Evolutionary conservation across 1,139 yeast species (phyloP).

Genomic region (Chernovozyma sophiae-reginae): DNA sequence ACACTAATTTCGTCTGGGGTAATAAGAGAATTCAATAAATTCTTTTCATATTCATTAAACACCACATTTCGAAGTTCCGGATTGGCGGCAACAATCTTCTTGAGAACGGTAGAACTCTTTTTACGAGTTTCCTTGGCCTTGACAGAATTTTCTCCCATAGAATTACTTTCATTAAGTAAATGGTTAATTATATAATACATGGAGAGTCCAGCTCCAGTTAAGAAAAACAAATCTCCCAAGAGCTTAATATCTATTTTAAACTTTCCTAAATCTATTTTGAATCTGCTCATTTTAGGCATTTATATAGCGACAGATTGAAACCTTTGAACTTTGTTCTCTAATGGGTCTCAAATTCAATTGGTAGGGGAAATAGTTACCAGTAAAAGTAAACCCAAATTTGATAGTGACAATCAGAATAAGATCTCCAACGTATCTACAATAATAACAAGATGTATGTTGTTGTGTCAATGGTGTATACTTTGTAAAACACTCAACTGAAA

Average conservation of each 20-base stretch:
- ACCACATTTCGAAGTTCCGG: slow-evolving; percentile 55
- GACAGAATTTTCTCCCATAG: slow-evolving; percentile 46
- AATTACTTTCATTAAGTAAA: slow-evolving; percentile 43
- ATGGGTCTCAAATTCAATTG: too few species aligned
- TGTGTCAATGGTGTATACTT: too few species aligned
- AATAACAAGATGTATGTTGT: too few species aligned
- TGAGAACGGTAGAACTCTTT: slow-evolving; percentile 61
- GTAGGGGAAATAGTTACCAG: too few species aligned
- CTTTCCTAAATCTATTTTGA: slow-evolving; percentile 37
- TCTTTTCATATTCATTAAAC: slow-evolving; percentile 73
- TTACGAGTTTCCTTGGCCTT: slow-evolving; percentile 63
- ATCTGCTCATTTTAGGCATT: slow-evolving; percentile 30
- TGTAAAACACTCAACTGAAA: too few species aligned
- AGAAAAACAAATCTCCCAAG: slow-evolving; percentile 62
- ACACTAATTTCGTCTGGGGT: slow-evolving; percentile 80
- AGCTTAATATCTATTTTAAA: slow-evolving; percentile 51
- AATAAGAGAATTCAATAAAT: slow-evolving; percentile 71
- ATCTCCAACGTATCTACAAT: too few species aligned
- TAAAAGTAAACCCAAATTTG: background rate
- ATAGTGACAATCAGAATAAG: background rate
- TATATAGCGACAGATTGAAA: too few species aligned
- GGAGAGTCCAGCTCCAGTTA: slow-evolving; percentile 81
- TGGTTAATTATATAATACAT: slow-evolving; percentile 67
- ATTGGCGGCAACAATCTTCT: slow-evolving; percentile 51
- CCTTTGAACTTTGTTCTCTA: too few species aligned